A percentile compares a stretch with the other conserved stretches of the same genome.
Evolutionary conservation across 306 rosid genomes (phyloP).

Genomic region (peach (Prunus persica)): DNA sequence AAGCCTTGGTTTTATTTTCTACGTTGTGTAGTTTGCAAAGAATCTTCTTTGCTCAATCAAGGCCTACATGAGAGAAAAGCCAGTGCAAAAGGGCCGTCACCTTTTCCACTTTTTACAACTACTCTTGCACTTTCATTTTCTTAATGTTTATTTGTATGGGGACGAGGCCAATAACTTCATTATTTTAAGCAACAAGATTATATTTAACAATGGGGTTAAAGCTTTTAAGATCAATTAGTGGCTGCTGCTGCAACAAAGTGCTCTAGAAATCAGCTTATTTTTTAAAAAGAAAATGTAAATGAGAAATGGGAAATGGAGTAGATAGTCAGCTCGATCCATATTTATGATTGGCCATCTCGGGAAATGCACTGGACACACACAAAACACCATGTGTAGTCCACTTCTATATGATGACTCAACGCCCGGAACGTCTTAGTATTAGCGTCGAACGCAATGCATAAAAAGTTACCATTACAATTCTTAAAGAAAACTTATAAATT

Average conservation of each 20-base stretch:
- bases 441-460: too few relatives aligned
- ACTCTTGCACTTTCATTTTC: constrained; percentile 32
- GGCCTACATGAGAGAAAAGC: constrained; percentile 16
- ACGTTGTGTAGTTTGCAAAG: constrained; percentile 33
- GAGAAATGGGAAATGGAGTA: background rate
- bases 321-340: background rate
- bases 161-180: background rate
- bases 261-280: background rate
- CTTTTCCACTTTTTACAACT: constrained; percentile 34
- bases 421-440: background rate
- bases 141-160: constrained; percentile 6
- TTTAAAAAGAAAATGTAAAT: background rate
- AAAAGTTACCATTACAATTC: too few relatives aligned
- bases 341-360: background rate
- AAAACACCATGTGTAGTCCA: background rate
- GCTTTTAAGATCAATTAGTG: background rate
- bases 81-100: constrained; percentile 18
- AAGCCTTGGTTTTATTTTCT: constrained; percentile 29
- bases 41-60: constrained; percentile 34
- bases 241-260: background rate
- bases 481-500: too few relatives aligned
- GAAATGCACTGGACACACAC: background rate
- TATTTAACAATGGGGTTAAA: background rate
- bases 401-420: background rate
- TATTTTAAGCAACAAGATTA: background rate